Evolutionary conservation across 108 stramenopile species (phyloP).

Genomic region (Nitzschia inconspicua): DNA sequence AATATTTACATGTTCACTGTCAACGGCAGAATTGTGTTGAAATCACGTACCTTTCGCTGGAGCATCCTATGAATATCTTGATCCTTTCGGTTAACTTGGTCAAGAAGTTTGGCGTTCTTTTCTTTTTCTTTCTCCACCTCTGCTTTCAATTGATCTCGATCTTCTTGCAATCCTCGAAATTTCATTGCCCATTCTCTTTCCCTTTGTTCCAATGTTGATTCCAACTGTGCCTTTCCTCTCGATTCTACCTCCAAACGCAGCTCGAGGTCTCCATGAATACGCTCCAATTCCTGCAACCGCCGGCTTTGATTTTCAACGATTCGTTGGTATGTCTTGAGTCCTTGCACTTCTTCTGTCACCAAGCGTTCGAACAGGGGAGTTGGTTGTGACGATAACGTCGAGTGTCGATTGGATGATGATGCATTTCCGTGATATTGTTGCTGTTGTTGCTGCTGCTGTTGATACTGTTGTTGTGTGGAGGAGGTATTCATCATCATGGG

Average conservation of each 20-base stretch:
- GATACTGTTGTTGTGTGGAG: not conserved
- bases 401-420: not conserved
- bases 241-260: conserved; percentile 41
- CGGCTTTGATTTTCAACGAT: conserved; percentile 53
- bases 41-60: conserved; percentile 65
- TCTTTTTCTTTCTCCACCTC: conserved; percentile 39
- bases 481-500: conserved; percentile 1
- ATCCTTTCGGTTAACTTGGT: conserved; percentile 55
- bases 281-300: conserved; percentile 39
- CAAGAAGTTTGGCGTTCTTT: conserved; percentile 40
- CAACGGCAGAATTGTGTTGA: not conserved
- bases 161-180: conserved; percentile 37
- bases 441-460: conserved; percentile 1
- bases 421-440: not conserved
- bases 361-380: conserved; percentile 62
- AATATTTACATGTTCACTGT: not conserved
- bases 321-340: conserved; percentile 43
- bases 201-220: conserved; percentile 42
- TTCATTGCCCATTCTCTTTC: conserved; percentile 48
- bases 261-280: conserved; percentile 45
- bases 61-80: conserved; percentile 64
- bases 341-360: conserved; percentile 59
- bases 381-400: conserved; percentile 22
- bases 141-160: conserved; percentile 46
- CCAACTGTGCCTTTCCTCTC: conserved; percentile 33